Conservation (phyloP, 345 rosid genomes). For the Acer yangbiense region DNA sequence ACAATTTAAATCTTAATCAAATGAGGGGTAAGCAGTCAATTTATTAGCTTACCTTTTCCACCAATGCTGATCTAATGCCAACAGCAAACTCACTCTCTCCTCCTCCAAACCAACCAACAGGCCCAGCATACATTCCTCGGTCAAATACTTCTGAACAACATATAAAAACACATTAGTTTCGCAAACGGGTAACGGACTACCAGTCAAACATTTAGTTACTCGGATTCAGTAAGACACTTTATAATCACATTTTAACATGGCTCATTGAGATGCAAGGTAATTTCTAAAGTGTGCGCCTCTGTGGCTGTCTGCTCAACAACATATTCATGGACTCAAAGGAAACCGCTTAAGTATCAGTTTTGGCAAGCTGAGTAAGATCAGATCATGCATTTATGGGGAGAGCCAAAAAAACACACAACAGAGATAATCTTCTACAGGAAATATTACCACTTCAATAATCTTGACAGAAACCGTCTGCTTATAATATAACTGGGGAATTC, state of each 20-base stretch:
- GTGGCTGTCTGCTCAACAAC: background rate
- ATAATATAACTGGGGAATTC: background rate
- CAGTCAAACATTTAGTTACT: background rate
- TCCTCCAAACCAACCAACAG: conserved; percentile 97
- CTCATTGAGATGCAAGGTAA: background rate
- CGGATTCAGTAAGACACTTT: background rate
- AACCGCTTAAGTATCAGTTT: background rate
- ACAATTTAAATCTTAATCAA: background rate
- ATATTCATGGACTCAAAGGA: background rate
- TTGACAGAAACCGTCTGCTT: background rate
- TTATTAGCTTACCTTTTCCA: conserved; percentile 56
- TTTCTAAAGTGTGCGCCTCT: background rate
- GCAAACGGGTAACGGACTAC: background rate
- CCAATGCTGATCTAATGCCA: conserved; percentile 88
- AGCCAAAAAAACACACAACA: background rate
- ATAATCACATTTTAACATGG: background rate
- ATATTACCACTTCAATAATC: background rate
- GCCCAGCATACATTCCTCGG: conserved; percentile 97
- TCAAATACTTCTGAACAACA: conserved; percentile 67
- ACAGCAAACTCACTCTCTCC: conserved; percentile 92
- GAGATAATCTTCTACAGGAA: background rate
- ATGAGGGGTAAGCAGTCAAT: background rate
- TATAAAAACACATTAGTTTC: background rate
- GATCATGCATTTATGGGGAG: background rate
- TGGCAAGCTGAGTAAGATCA: background rate